These are phyloP conservation scores for Boletus mariae DNA, from an alignment of 1,284 basidiomycete genomes.

Conservation along the genomic window DNA sequence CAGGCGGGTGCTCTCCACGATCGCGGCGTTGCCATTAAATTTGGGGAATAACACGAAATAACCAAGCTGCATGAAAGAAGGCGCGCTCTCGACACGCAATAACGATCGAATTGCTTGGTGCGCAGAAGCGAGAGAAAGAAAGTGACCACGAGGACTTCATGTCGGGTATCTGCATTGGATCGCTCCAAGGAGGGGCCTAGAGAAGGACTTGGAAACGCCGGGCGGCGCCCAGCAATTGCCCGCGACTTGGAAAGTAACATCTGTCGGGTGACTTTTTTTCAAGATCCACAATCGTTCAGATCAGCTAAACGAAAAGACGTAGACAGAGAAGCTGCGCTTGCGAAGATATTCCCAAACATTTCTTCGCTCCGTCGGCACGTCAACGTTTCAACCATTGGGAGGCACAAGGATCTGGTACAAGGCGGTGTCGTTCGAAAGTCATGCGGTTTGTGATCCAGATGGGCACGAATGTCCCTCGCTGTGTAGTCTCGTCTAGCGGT, in stretches of 20 bases:
- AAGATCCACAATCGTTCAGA: conserved; percentile 1
- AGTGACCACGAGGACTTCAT: conserved; percentile 35
- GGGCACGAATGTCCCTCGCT: conserved; percentile 27
- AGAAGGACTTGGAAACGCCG: conserved; percentile 25
- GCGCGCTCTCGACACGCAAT: conserved; percentile 33
- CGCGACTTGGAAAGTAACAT: conserved; percentile 11
- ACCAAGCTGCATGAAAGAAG: conserved; percentile 32
- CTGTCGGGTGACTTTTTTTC: background rate
- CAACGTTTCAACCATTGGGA: conserved; percentile 1
- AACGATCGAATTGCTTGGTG: conserved; percentile 35
- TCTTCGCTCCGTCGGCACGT: conserved; percentile 2
- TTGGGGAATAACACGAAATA: conserved; percentile 30
- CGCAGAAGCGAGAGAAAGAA: conserved; percentile 33
- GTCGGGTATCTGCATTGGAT: conserved; percentile 38
- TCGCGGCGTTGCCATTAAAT: conserved; percentile 28
- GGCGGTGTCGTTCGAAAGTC: conserved; percentile 18
- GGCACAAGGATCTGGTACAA: conserved; percentile 12
- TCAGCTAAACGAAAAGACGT: background rate
- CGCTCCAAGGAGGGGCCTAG: conserved; percentile 32
- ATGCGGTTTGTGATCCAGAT: conserved; percentile 24
- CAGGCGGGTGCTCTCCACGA: conserved; percentile 24
- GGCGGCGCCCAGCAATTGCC: conserved; percentile 18
- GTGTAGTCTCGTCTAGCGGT: conserved; percentile 27
- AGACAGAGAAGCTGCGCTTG: conserved; percentile 5
- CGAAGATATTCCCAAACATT: conserved; percentile 6